Conservation (phyloP, 1,284 basidiomycete genomes). For the Somion occarium region DNA sequence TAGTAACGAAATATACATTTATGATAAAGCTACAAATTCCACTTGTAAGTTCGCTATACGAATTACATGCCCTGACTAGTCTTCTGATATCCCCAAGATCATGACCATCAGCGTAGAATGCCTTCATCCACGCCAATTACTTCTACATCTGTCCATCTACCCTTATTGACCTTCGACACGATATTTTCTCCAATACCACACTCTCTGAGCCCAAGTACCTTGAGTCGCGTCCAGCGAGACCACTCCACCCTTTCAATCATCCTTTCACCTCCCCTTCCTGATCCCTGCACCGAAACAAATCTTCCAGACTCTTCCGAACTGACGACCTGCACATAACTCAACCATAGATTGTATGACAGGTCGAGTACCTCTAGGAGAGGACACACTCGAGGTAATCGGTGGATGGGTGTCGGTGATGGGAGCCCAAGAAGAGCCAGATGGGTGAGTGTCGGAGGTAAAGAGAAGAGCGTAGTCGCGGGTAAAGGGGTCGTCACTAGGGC, state of each 20-base stretch:
- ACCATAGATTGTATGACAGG: constrained; percentile 64
- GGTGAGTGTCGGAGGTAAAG: constrained; percentile 55
- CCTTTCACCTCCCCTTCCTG: constrained; percentile 27
- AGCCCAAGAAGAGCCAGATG: constrained; percentile 51
- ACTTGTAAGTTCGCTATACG: too few species aligned
- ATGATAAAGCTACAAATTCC: too few species aligned
- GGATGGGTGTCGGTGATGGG: constrained; percentile 38
- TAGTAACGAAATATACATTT: too few species aligned
- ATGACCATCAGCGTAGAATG: background rate
- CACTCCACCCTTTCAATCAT: constrained; percentile 50
- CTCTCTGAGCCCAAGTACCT: constrained; percentile 48
- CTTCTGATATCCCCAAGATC: too few species aligned
- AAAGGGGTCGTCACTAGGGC: constrained; percentile 30
- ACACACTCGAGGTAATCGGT: constrained; percentile 53
- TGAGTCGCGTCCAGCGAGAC: constrained; percentile 46
- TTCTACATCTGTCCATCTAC: constrained; percentile 58
- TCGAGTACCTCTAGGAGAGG: constrained; percentile 60
- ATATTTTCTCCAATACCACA: constrained; percentile 41
- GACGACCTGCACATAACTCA: constrained; percentile 24
- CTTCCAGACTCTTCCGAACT: constrained; percentile 9
- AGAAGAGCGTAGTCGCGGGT: constrained; percentile 33
- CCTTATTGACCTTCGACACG: constrained; percentile 44
- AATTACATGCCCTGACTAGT: too few species aligned
- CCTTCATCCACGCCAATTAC: constrained; percentile 34
- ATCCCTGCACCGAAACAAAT: background rate